Conservation (phyloP, 345 rosid species). For the Raphanus raphanistrum region DNA sequence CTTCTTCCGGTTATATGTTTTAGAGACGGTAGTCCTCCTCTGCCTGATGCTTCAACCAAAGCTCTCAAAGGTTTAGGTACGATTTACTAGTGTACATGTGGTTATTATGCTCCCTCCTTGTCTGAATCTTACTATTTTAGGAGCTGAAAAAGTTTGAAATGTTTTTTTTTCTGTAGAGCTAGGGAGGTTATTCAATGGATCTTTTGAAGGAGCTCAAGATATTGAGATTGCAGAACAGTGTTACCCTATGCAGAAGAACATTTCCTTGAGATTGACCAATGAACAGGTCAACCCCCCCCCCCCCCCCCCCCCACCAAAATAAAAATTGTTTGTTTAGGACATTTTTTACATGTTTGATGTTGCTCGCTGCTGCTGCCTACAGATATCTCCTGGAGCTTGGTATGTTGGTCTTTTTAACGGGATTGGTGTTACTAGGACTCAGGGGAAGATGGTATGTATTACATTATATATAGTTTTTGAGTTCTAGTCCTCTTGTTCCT, state of each 20-base stretch:
- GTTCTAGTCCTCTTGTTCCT: not conserved
- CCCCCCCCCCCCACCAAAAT: too few relatives aligned
- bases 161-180: slow-evolving; percentile 30
- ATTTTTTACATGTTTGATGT: too few relatives aligned
- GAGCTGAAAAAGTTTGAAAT: not conserved
- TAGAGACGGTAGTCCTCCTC: slow-evolving; percentile 93
- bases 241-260: slow-evolving; percentile 78
- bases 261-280: slow-evolving; percentile 65
- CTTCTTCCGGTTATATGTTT: slow-evolving; percentile 74
- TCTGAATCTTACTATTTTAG: slow-evolving; percentile 10
- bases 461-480: not conserved
- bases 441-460: slow-evolving; percentile 76
- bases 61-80: slow-evolving; percentile 62
- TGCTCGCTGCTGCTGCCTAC: slow-evolving; percentile 27
- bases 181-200: slow-evolving; percentile 55
- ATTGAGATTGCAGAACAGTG: slow-evolving; percentile 69
- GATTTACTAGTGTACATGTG: slow-evolving; percentile 24
- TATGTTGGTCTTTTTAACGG: slow-evolving; percentile 94
- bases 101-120: slow-evolving; percentile 7
- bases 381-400: slow-evolving; percentile 89
- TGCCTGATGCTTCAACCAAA: slow-evolving; percentile 65
- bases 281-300: slow-evolving; percentile 52
- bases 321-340: too few relatives aligned
- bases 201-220: slow-evolving; percentile 49
- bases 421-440: slow-evolving; percentile 77